Evolutionary conservation across 2,329 filamentous ascomycete species (phyloP).

Genomic region (Diplodia sapinea): DNA sequence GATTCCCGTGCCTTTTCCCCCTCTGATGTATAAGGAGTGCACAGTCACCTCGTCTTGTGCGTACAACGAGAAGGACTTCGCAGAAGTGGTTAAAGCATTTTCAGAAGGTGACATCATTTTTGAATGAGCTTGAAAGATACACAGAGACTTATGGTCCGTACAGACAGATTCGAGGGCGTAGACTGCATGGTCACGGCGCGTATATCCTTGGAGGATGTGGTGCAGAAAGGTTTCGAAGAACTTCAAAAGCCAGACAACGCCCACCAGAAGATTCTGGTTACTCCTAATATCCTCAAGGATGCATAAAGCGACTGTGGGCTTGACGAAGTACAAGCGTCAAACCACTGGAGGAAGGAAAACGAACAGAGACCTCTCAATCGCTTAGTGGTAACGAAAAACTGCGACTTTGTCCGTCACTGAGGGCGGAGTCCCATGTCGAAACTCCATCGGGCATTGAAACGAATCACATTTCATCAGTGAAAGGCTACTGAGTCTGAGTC

Average conservation of each 20-base stretch:
- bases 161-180: slow-evolving; percentile 43
- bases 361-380: no score
- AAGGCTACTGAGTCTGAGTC: no score
- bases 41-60: slow-evolving; percentile 41
- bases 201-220: slow-evolving; percentile 61
- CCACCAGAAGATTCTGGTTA: slow-evolving; percentile 67
- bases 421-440: no score
- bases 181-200: slow-evolving; percentile 65
- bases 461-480: no score
- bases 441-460: no score
- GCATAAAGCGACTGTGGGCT: neutral
- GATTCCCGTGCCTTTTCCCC: slow-evolving; percentile 40
- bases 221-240: slow-evolving; percentile 63
- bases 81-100: slow-evolving; percentile 43
- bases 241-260: slow-evolving; percentile 65
- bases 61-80: slow-evolving; percentile 44
- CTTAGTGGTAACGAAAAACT: no score
- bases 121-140: neutral
- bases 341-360: neutral
- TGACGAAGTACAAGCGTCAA: neutral
- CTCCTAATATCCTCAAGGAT: slow-evolving; percentile 33
- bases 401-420: no score
- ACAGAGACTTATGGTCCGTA: neutral
- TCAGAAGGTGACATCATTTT: slow-evolving; percentile 37
- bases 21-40: slow-evolving; percentile 42